A percentile compares a stretch with the other conserved stretches of the same genome.
Conservation (phyloP, 106 monocot species). For the Platanthera zijinensis region DNA sequence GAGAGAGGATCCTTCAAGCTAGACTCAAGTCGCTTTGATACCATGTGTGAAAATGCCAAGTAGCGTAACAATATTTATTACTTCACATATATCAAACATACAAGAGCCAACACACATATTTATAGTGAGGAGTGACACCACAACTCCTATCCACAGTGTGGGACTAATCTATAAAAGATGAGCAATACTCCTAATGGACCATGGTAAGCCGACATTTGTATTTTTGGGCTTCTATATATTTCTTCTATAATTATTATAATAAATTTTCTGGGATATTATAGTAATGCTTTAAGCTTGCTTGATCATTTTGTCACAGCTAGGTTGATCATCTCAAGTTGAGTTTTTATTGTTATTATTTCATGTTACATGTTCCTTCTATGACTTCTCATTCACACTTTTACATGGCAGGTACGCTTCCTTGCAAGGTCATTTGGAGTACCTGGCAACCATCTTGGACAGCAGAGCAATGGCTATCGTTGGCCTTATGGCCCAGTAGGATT, state of each 20-base stretch:
- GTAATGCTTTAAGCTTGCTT: not conserved
- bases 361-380: constrained; percentile 1
- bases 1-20: too few relatives aligned
- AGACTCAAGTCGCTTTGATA: too few relatives aligned
- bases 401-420: constrained; percentile 63
- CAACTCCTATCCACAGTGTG: too few relatives aligned
- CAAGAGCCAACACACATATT: too few relatives aligned
- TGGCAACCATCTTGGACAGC: constrained; percentile 75
- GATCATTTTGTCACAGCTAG: not conserved
- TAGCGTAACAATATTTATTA: too few relatives aligned
- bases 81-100: too few relatives aligned
- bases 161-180: too few relatives aligned
- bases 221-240: too few relatives aligned
- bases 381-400: constrained; percentile 3
- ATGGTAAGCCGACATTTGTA: too few relatives aligned
- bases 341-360: constrained; percentile 1
- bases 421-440: constrained; percentile 68
- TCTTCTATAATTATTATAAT: not conserved
- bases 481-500: constrained; percentile 74
- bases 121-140: too few relatives aligned
- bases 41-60: too few relatives aligned
- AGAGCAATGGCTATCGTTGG: constrained; percentile 70
- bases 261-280: not conserved
- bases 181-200: too few relatives aligned
- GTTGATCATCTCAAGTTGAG: not conserved